Evolutionary conservation across 164 flowering plant genomes (phyloP).

Genomic region (Warburgia ugandensis): DNA sequence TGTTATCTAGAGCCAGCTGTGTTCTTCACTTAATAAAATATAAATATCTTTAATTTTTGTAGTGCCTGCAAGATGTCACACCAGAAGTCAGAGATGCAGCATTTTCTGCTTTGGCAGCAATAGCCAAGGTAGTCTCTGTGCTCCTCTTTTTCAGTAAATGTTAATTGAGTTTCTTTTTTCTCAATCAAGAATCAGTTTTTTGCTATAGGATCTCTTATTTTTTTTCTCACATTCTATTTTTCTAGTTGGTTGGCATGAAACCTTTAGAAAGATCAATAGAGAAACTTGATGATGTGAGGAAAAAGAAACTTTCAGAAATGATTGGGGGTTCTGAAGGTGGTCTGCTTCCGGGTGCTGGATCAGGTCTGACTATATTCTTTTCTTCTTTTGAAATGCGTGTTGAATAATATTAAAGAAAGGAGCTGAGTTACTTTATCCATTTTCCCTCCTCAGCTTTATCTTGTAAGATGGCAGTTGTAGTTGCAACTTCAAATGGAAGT

Average conservation of each 20-base stretch:
- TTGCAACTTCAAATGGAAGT: conserved; percentile 36
- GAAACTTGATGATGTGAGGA: conserved; percentile 95
- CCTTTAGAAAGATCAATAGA: conserved; percentile 90
- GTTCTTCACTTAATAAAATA: background rate
- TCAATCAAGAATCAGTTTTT: no score
- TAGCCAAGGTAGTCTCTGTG: conserved; percentile 66
- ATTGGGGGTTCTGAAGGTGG: conserved; percentile 63
- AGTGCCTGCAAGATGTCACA: conserved; percentile 96
- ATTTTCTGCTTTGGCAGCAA: conserved; percentile 87
- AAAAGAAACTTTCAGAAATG: conserved; percentile 91
- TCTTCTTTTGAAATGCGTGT: background rate
- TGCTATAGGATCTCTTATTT: no score
- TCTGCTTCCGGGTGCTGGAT: conserved; percentile 23
- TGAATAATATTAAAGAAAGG: no score
- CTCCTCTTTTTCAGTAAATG: conserved; percentile 1
- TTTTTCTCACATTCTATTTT: no score
- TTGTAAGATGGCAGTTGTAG: no score
- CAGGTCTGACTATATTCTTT: conserved; percentile 38
- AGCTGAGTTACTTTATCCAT: no score
- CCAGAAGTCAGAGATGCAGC: conserved; percentile 99
- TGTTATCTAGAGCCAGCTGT: no score
- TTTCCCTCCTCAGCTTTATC: no score
- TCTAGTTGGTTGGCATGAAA: conserved; percentile 96
- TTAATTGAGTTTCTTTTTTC: background rate
- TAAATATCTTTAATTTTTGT: conserved; percentile 11